A percentile compares a stretch with the other conserved stretches of the same genome.
These are phyloP conservation scores for Microascus cirrosus DNA, from an alignment of 2,329 filamentous ascomycete genomes.

Conservation along the genomic window DNA sequence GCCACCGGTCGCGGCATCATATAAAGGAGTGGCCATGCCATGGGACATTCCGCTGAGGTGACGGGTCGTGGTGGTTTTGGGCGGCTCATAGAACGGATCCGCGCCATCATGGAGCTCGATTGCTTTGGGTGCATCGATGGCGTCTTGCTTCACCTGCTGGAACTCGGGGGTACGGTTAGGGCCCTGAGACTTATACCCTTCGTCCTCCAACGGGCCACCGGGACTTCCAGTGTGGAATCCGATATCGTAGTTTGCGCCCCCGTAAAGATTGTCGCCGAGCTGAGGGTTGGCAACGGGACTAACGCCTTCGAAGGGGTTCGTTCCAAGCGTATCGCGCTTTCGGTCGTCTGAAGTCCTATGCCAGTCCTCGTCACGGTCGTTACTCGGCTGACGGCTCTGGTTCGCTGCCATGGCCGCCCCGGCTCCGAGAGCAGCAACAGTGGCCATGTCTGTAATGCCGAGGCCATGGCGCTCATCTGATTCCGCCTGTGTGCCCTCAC, in stretches of 20 bases:
- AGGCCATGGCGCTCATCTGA: conserved; percentile 16
- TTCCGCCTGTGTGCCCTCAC: background rate
- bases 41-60: conserved; percentile 85
- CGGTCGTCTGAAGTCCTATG: conserved; percentile 49
- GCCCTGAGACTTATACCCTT: conserved; percentile 80
- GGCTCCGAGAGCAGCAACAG: conserved; percentile 42
- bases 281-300: conserved; percentile 49
- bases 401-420: conserved; percentile 31
- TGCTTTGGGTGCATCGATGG: conserved; percentile 20
- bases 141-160: conserved; percentile 29
- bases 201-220: conserved; percentile 36
- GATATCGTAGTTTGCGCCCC: conserved; percentile 2
- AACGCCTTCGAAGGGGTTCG: conserved; percentile 55
- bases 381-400: conserved; percentile 41
- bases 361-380: conserved; percentile 55
- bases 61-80: conserved; percentile 44
- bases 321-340: conserved; percentile 55
- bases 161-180: conserved; percentile 43
- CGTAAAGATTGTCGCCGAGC: conserved; percentile 37
- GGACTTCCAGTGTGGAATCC: conserved; percentile 5
- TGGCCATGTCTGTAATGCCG: conserved; percentile 34
- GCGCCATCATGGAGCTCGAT: conserved; percentile 41
- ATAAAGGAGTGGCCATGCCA: conserved; percentile 79
- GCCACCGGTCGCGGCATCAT: conserved; percentile 77
- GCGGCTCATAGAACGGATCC: conserved; percentile 53